Conservation (phyloP, 257 asterid species). For the Capsicum rhomboideum region DNA sequence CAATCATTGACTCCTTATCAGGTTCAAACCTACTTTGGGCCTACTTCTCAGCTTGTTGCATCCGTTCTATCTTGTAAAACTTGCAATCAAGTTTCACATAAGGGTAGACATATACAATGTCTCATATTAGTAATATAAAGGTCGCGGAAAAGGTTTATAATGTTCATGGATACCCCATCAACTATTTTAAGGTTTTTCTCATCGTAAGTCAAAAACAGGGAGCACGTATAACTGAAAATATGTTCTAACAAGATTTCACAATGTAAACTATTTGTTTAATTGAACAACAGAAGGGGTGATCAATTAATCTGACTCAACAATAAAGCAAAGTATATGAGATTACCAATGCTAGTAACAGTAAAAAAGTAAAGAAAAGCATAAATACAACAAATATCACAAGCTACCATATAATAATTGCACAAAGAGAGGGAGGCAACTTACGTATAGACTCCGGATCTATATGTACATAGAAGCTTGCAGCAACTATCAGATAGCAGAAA, state of each 20-base stretch:
- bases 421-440: slow-evolving; percentile 22
- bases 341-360: neutral
- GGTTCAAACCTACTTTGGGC: neutral
- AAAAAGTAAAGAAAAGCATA: neutral
- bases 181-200: neutral
- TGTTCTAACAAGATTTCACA: neutral
- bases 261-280: no score
- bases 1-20: neutral
- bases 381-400: neutral
- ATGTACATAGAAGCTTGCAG: slow-evolving; percentile 89
- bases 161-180: neutral
- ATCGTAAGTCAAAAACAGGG: neutral
- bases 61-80: neutral
- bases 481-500: slow-evolving; percentile 75
- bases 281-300: neutral
- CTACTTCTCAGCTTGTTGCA: neutral
- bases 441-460: slow-evolving; percentile 54
- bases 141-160: neutral
- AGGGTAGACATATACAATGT: neutral
- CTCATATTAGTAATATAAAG: neutral
- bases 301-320: neutral
- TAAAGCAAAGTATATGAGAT: neutral
- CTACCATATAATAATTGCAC: neutral
- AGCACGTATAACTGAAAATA: neutral
- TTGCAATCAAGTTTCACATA: neutral